phyloP scores from a whole-genome alignment of 208 protist genomes.

The Phytomonas sp. region DNA sequence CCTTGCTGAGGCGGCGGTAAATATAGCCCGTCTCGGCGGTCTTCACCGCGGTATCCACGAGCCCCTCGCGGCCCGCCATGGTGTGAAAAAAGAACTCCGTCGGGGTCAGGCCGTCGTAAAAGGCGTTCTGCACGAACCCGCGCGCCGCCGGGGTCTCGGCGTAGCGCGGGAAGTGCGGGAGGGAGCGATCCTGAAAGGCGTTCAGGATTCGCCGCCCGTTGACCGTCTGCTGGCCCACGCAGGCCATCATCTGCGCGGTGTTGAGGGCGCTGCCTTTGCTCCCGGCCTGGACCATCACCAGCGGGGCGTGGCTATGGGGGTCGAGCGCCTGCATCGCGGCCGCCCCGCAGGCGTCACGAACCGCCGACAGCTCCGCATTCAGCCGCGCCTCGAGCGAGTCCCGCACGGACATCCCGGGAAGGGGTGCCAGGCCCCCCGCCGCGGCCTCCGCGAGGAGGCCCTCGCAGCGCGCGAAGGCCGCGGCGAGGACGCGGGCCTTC shows the following conservation, averaged over 20 bases:
- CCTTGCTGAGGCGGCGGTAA: conserved; percentile 98
- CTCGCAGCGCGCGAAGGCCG: conserved; percentile 90
- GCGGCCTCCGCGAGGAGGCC: conserved; percentile 91
- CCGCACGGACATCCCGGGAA: conserved; percentile 93
- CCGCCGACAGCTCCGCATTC: conserved; percentile 93
- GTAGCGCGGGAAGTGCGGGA: conserved; percentile 96
- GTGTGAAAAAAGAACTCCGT: conserved; percentile 99
- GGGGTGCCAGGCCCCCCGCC: conserved; percentile 82
- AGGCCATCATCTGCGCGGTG: conserved; percentile 99
- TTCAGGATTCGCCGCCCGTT: conserved; percentile 96
- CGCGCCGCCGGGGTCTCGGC: conserved; percentile 87
- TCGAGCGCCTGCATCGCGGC: conserved; percentile 94
- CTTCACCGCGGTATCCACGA: conserved; percentile 99
- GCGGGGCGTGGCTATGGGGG: conserved; percentile 90
- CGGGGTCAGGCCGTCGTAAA: conserved; percentile 96
- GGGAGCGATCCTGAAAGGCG: conserved; percentile 95
- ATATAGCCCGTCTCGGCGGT: conserved; percentile 99
- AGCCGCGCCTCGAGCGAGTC: conserved; percentile 94
- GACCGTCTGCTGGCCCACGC: conserved; percentile 99
- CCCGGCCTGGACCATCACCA: conserved; percentile 99
- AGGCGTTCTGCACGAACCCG: conserved; percentile 98
- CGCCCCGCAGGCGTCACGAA: conserved; percentile 96
- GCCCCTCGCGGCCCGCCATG: conserved; percentile 96
- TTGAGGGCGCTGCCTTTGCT: conserved; percentile 98
- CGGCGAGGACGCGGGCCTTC: conserved; percentile 91